These are phyloP conservation scores for Lophium mytilinum DNA, from an alignment of 495 filamentous ascomycete species.

Conservation along the genomic window DNA sequence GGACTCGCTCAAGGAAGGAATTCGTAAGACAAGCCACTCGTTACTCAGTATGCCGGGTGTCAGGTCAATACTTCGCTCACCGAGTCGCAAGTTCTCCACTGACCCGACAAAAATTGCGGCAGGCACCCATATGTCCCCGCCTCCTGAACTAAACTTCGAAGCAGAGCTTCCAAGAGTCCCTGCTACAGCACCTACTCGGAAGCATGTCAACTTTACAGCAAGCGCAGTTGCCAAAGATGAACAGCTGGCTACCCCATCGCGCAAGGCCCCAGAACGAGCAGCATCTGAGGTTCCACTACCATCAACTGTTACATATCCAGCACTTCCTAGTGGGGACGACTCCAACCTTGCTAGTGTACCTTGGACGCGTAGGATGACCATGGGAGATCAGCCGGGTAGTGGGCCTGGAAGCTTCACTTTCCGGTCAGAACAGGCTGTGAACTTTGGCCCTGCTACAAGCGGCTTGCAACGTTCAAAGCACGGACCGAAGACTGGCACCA, in stretches of 20 bases:
- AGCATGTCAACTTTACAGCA: constrained; percentile 55
- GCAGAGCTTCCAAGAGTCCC: constrained; percentile 31
- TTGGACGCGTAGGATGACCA: constrained; percentile 14
- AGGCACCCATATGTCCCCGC: constrained; percentile 46
- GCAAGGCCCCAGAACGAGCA: constrained; percentile 13
- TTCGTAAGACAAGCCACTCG: constrained; percentile 20
- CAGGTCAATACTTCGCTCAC: constrained; percentile 55
- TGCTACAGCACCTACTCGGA: constrained; percentile 33
- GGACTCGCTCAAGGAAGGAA: constrained; percentile 9
- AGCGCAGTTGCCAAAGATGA: constrained; percentile 41
- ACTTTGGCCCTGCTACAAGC: constrained; percentile 22
- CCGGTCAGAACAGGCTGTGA: constrained; percentile 27
- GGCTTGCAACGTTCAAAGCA: no score
- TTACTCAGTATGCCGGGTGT: constrained; percentile 33
- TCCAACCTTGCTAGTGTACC: background rate
- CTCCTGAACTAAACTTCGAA: constrained; percentile 30
- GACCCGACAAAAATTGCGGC: constrained; percentile 54
- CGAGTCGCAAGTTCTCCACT: constrained; percentile 52
- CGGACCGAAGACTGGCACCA: constrained; percentile 4
- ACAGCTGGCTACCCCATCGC: constrained; percentile 9
- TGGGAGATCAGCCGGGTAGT: constrained; percentile 4
- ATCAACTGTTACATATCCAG: constrained; percentile 21
- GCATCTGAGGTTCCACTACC: constrained; percentile 13
- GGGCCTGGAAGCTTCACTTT: constrained; percentile 32
- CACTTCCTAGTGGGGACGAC: constrained; percentile 12